phyloP scores from a whole-genome alignment of 306 rosid genomes.

The Purshia tridentata region DNA sequence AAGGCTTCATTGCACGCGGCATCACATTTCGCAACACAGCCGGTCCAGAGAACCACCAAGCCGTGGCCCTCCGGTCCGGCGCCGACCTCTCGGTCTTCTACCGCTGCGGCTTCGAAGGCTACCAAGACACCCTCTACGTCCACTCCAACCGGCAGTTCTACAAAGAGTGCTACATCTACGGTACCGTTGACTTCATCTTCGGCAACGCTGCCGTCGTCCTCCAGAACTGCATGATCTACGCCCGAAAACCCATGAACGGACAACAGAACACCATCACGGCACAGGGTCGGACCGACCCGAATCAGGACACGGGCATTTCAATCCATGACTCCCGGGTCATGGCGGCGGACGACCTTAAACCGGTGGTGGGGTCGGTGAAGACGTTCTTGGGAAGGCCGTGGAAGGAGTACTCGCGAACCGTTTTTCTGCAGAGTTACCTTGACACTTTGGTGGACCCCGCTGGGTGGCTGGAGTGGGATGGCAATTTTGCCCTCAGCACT shows the following conservation, averaged over 20 bases:
- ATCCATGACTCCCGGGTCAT: constrained; percentile 44
- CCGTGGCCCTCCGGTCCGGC: constrained; percentile 55
- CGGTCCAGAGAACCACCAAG: constrained; percentile 59
- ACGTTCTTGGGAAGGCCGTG: constrained; percentile 57
- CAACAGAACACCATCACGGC: constrained; percentile 48
- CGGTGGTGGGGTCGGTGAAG: constrained; percentile 26
- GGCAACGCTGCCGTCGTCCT: constrained; percentile 53
- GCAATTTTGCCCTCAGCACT: constrained; percentile 43
- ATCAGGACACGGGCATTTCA: constrained; percentile 50
- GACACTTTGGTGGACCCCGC: constrained; percentile 43
- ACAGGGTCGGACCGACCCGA: constrained; percentile 51
- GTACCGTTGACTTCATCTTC: constrained; percentile 58
- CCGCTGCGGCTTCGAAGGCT: constrained; percentile 52
- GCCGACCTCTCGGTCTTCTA: constrained; percentile 56
- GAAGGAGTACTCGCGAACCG: constrained; percentile 51
- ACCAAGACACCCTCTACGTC: constrained; percentile 60
- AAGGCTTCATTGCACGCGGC: constrained; percentile 51
- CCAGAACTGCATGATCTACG: constrained; percentile 49
- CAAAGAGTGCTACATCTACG: constrained; percentile 51
- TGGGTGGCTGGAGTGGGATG: constrained; percentile 63
- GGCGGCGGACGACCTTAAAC: constrained; percentile 38
- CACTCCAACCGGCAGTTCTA: constrained; percentile 62
- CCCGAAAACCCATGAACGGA: constrained; percentile 40
- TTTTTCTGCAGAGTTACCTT: constrained; percentile 34
- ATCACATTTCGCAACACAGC: constrained; percentile 58